Evolutionary conservation across 768 basidiomycete genomes (phyloP).

Genomic region (Auricularia sp.): DNA sequence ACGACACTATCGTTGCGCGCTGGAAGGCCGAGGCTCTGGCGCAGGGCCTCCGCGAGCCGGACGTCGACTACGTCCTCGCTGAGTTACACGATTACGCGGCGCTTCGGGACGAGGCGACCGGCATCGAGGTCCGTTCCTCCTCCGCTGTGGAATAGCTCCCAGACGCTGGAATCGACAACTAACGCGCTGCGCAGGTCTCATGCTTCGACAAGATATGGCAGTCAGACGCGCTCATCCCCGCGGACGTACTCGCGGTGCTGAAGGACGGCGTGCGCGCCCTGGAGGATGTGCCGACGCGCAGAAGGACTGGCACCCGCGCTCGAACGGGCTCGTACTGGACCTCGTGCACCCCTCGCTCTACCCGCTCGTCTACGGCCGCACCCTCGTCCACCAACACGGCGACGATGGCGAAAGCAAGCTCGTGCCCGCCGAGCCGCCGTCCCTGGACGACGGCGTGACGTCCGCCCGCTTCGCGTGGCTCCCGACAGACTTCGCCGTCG

Average conservation of each 20-base stretch:
- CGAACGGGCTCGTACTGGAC: conserved; percentile 17
- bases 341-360: conserved; percentile 19
- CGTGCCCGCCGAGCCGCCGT: background rate
- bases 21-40: conserved; percentile 26
- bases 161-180: background rate
- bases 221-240: conserved; percentile 14
- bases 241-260: conserved; percentile 5
- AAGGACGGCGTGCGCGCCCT: conserved; percentile 7
- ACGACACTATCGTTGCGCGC: conserved; percentile 16
- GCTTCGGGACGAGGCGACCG: conserved; percentile 29
- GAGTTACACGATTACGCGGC: conserved; percentile 37
- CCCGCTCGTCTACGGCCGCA: conserved; percentile 16
- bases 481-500: conserved; percentile 34
- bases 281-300: conserved; percentile 13
- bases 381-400: conserved; percentile 7
- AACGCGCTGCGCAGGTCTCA: conserved; percentile 4
- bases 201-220: conserved; percentile 13
- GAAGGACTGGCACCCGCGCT: conserved; percentile 23
- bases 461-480: conserved; percentile 26
- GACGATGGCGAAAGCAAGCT: background rate
- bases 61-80: conserved; percentile 40
- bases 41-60: conserved; percentile 22
- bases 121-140: conserved; percentile 16
- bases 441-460: background rate
- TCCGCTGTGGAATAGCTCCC: background rate